These are phyloP conservation scores for Biscogniauxia mediterranea DNA, from an alignment of 2,329 filamentous ascomycete species.

Conservation along the genomic window DNA sequence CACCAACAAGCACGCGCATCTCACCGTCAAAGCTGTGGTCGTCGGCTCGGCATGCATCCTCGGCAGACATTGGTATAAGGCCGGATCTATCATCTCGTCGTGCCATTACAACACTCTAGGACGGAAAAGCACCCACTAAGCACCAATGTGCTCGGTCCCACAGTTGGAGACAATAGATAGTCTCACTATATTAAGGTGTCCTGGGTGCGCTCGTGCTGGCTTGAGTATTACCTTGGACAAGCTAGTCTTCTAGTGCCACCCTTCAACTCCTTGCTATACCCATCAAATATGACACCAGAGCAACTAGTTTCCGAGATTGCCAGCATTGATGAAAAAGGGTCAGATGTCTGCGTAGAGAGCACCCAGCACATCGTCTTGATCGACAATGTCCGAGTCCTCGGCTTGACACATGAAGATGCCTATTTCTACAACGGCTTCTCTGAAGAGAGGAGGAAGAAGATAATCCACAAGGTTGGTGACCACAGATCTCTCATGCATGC, in stretches of 20 bases:
- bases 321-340: neutral
- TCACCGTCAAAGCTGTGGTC: neutral
- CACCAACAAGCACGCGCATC: neutral
- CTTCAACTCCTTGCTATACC: neutral
- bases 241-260: neutral
- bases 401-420: constrained; percentile 29
- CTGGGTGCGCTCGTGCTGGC: neutral
- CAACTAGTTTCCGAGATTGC: constrained; percentile 30
- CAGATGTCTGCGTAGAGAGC: constrained; percentile 12
- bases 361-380: constrained; percentile 24
- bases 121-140: neutral
- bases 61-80: neutral
- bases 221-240: neutral
- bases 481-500: neutral
- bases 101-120: neutral
- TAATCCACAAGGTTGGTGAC: constrained; percentile 20
- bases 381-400: constrained; percentile 31
- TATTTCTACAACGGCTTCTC: constrained; percentile 31
- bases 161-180: neutral
- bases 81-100: neutral
- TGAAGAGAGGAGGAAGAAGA: constrained; percentile 23
- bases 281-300: constrained; percentile 16
- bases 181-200: neutral
- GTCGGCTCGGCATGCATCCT: neutral
- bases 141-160: neutral